These are phyloP conservation scores for Akanthomyces uredinophilus DNA, from an alignment of 2,329 filamentous ascomycete species.

Conservation along the genomic window DNA sequence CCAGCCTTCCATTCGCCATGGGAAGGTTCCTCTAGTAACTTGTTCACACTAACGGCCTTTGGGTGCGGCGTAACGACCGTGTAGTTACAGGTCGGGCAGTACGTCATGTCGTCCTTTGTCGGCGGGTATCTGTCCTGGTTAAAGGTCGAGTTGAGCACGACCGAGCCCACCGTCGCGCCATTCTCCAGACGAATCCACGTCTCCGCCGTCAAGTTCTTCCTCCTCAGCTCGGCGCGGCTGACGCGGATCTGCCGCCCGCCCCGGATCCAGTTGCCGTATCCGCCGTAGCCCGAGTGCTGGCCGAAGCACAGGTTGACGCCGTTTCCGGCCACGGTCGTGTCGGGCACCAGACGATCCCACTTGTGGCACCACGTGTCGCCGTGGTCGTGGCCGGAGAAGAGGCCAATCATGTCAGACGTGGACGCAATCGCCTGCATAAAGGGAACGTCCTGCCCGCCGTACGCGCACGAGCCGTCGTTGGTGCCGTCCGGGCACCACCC, in stretches of 20 bases:
- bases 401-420: conserved; percentile 48
- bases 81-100: conserved; percentile 20
- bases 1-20: conserved; percentile 4
- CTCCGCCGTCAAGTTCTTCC: conserved; percentile 36
- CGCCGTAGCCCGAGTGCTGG: conserved; percentile 64
- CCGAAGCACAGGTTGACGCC: conserved; percentile 53
- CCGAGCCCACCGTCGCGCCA: conserved; percentile 43
- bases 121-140: conserved; percentile 49
- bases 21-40: background rate
- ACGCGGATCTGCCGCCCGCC: conserved; percentile 54
- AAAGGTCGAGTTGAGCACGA: conserved; percentile 56
- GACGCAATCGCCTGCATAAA: conserved; percentile 59
- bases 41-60: background rate
- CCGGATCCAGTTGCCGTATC: conserved; percentile 60
- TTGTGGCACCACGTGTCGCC: conserved; percentile 54
- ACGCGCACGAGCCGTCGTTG: conserved; percentile 32
- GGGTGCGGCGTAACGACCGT: conserved; percentile 13
- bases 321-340: conserved; percentile 34
- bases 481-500: conserved; percentile 40
- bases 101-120: conserved; percentile 34
- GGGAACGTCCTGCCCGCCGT: conserved; percentile 48
- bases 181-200: conserved; percentile 60
- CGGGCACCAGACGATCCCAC: conserved; percentile 37
- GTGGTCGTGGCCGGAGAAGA: conserved; percentile 65
- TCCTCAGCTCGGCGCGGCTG: conserved; percentile 34